These are phyloP conservation scores for Scedosporium boydii DNA, from an alignment of 2,329 filamentous ascomycete genomes.

Conservation along the genomic window DNA sequence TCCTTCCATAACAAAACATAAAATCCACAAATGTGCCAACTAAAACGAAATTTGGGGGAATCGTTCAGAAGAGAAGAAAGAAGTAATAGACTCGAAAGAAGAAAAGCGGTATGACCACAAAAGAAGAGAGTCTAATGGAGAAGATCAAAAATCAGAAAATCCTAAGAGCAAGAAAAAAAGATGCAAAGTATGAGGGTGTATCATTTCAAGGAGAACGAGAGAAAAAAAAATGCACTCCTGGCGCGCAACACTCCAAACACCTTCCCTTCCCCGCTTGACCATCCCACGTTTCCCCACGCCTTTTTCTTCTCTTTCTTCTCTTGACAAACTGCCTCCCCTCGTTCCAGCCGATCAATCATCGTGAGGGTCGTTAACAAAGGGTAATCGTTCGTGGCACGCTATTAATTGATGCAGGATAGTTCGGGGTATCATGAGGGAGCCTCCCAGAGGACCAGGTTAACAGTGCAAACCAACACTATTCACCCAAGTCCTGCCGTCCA, in stretches of 20 bases:
- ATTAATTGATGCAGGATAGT: neutral
- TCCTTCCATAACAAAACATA: neutral
- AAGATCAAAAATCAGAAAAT: neutral
- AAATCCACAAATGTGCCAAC: slow-evolving; percentile 1
- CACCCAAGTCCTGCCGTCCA: neutral
- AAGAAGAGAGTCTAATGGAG: slow-evolving; percentile 2
- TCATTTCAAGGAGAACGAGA: neutral
- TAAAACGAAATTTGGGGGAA: neutral
- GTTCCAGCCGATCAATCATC: neutral
- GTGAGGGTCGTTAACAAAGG: slow-evolving; percentile 1
- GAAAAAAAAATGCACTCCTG: neutral
- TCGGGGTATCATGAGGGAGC: neutral
- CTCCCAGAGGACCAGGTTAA: neutral
- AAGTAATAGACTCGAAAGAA: neutral
- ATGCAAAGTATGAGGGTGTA: neutral
- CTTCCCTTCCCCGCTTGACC: neutral
- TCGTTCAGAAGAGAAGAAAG: slow-evolving; percentile 2
- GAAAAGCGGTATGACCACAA: neutral
- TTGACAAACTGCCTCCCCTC: neutral
- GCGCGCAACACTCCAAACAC: slow-evolving; percentile 1
- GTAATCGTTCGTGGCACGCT: neutral
- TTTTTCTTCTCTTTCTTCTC: neutral
- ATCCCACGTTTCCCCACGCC: neutral
- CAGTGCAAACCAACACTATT: neutral
- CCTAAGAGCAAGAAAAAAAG: neutral